These are phyloP conservation scores for Xenoacremonium recifei DNA, from an alignment of 2,329 filamentous ascomycete genomes.

Conservation along the genomic window DNA sequence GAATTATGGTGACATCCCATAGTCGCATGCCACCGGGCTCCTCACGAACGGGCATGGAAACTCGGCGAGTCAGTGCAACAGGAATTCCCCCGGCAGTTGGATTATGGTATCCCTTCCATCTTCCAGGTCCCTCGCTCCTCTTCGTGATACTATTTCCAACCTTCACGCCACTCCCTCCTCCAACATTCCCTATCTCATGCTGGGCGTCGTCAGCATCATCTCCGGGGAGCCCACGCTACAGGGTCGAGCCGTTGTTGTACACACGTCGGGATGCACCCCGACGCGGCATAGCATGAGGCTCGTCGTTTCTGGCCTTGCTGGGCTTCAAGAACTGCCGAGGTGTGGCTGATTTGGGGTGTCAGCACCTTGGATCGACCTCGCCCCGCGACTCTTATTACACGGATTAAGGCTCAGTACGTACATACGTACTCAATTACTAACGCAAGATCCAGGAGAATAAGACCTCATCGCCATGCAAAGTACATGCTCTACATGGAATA, in stretches of 20 bases:
- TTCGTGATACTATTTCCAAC: too few species aligned
- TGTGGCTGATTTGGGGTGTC: slow-evolving; percentile 17
- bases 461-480: background rate
- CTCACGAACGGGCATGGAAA: too few species aligned
- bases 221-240: background rate
- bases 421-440: slow-evolving; percentile 11
- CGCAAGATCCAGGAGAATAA: slow-evolving; percentile 18
- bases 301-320: slow-evolving; percentile 5
- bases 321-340: slow-evolving; percentile 20
- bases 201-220: background rate
- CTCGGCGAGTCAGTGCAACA: too few species aligned
- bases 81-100: too few species aligned
- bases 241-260: background rate
- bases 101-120: too few species aligned
- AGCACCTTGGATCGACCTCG: slow-evolving; percentile 20
- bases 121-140: too few species aligned
- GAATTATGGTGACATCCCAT: too few species aligned
- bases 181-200: background rate
- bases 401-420: slow-evolving; percentile 11
- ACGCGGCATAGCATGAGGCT: slow-evolving; percentile 3
- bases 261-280: background rate
- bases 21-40: too few species aligned
- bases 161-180: background rate
- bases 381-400: too few species aligned
- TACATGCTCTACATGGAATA: background rate